These are phyloP conservation scores for Heliosperma pusillum DNA, from an alignment of 148 eudicot genomes.

Conservation along the genomic window DNA sequence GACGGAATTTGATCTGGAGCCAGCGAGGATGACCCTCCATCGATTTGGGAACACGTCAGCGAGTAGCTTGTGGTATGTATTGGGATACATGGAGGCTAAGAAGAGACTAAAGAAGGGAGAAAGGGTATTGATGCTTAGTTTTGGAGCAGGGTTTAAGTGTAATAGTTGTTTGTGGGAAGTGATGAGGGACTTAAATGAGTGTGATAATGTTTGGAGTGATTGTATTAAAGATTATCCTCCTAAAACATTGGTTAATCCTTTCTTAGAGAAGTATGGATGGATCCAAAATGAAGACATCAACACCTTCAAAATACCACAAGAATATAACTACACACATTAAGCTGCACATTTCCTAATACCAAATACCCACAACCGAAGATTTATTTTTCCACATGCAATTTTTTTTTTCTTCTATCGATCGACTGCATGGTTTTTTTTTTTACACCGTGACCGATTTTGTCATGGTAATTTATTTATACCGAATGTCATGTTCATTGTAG, in stretches of 20 bases:
- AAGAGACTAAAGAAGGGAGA: constrained; percentile 50
- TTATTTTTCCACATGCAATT: too few relatives aligned
- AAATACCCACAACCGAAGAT: neutral
- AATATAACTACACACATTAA: neutral
- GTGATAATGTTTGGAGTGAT: constrained; percentile 51
- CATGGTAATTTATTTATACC: neutral
- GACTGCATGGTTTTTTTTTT: neutral
- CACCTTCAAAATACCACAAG: constrained; percentile 32
- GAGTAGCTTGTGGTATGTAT: constrained; percentile 57
- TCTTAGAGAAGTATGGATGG: constrained; percentile 65
- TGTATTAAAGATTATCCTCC: constrained; percentile 48
- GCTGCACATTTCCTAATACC: neutral
- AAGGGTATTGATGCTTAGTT: constrained; percentile 48
- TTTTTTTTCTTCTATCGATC: too few relatives aligned
- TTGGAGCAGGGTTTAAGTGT: constrained; percentile 68
- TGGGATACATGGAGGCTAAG: constrained; percentile 60
- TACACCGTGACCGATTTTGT: neutral
- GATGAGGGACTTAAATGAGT: constrained; percentile 42
- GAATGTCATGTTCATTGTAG: neutral
- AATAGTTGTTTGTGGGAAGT: constrained; percentile 79
- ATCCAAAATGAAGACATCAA: constrained; percentile 38
- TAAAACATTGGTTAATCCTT: constrained; percentile 42
- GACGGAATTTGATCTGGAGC: constrained; percentile 42
- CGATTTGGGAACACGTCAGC: constrained; percentile 62
- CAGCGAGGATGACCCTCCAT: constrained; percentile 62